Percentiles rank a stretch among this genome's conserved stretches.
phyloP scores from a whole-genome alignment of 1,139 yeast species.

The Yamadazyma diospyri region DNA sequence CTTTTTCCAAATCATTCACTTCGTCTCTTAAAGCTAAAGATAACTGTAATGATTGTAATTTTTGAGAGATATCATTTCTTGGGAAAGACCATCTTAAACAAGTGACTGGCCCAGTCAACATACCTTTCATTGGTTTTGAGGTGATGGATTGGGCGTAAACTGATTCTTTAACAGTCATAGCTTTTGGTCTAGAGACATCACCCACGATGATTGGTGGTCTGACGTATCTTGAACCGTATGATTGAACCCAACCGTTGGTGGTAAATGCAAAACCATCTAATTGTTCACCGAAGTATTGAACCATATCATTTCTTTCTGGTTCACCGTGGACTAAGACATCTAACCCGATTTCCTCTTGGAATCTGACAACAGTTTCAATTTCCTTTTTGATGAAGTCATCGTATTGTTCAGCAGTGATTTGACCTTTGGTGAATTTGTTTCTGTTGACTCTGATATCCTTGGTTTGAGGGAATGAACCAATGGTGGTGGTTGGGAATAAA shows the following conservation, averaged over 20 bases:
- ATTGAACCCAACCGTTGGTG: constrained; percentile 99
- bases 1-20: constrained; percentile 96
- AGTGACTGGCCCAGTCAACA: constrained; percentile 99
- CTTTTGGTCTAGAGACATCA: constrained; percentile 96
- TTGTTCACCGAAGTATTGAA: constrained; percentile 99
- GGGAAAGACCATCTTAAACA: constrained; percentile 99
- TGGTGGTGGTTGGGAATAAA: constrained; percentile 98
- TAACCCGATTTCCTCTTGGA: constrained; percentile 98
- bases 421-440: constrained; percentile 97
- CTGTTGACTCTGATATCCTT: constrained; percentile 98
- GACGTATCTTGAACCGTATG: constrained; percentile 99
- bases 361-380: constrained; percentile 90
- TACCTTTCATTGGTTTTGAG: constrained; percentile 97
- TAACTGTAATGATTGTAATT: constrained; percentile 94
- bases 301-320: constrained; percentile 99
- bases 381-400: constrained; percentile 95
- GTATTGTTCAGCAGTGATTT: constrained; percentile 89
- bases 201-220: constrained; percentile 99
- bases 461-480: constrained; percentile 99
- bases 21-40: constrained; percentile 98
- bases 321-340: constrained; percentile 99
- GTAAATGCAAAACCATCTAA: constrained; percentile 97
- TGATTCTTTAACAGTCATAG: constrained; percentile 99
- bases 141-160: constrained; percentile 98
- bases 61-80: constrained; percentile 94